Conservation (phyloP, 768 basidiomycete genomes). For the Pisolithus microcarpus region DNA sequence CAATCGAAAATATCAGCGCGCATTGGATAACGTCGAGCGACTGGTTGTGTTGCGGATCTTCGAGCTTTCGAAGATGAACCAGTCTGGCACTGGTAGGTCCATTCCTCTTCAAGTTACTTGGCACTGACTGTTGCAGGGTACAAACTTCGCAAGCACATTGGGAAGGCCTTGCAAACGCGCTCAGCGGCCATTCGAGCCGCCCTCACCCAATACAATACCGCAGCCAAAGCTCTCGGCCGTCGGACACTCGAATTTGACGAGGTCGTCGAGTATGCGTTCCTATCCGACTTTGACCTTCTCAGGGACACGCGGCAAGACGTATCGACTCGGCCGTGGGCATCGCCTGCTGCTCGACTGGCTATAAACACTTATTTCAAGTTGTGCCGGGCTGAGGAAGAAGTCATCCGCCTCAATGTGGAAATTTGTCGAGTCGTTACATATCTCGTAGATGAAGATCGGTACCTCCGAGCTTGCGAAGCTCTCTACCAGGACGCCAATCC, state of each 20-base stretch:
- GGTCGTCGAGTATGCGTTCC: constrained; percentile 12
- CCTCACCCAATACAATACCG: neutral
- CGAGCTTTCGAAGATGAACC: constrained; percentile 18
- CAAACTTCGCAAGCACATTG: constrained; percentile 6
- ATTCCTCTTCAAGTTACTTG: too few relatives aligned
- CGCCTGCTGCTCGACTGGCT: constrained; percentile 5
- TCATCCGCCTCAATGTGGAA: neutral
- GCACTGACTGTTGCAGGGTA: neutral
- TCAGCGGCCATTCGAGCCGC: constrained; percentile 14
- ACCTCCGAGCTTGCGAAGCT: too few relatives aligned
- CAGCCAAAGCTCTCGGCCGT: neutral
- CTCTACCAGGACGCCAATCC: too few relatives aligned
- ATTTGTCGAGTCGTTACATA: neutral
- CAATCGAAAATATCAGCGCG: constrained; percentile 3
- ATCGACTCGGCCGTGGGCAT: constrained; percentile 12
- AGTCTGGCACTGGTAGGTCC: constrained; percentile 10
- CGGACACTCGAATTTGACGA: constrained; percentile 10
- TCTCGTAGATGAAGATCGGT: neutral
- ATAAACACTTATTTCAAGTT: neutral
- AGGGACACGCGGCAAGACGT: neutral
- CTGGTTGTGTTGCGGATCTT: constrained; percentile 12
- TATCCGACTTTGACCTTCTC: constrained; percentile 12
- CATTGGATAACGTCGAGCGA: constrained; percentile 11
- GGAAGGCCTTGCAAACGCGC: neutral
- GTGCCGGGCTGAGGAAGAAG: neutral